Base-by-base conservation (phyloP, 371 early-diverging fungal genomes). In the Rhizopus arrhizus region DNA sequence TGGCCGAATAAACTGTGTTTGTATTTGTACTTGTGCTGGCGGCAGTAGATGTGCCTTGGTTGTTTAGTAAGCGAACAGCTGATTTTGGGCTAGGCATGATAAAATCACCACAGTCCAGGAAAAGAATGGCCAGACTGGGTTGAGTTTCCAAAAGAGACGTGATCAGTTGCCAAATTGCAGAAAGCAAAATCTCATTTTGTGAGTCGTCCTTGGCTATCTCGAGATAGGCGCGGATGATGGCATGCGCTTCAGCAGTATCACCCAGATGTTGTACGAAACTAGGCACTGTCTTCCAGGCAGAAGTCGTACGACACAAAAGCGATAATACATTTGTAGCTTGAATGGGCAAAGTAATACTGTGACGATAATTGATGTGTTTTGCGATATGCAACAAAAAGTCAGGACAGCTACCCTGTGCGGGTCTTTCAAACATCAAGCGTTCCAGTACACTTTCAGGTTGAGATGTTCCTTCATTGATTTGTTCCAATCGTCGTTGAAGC, bases 71-170 rank as follows among this genome's bases (percentile, higher is more conserved):
- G 51, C 84, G 83, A 49, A 65, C 65, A 8, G 80, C 73, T 8
- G 77, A 73, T 42, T 80, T 77, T 5, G 80, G 77, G 46, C 80
- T 77, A 5, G 80, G 77, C 75, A 80, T 67, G 43, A 80, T 72
- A 8, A 67, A 68, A 54, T 80, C 80, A 22, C 74, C 72, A 57
- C 77, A 80, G 49, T 80, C 80, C 33, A 80, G 57, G 49, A 80
- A 80, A 29, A 80, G 53, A 10, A 77, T 62, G 34, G 75, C 75
- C 5, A 80, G 58, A 16, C 75, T 75, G 22, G 80, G 80, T 31
- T 80, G 80, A 0, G 75, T 73, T 47, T 75, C 73, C 55, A 80
- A 41, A 41, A 80, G 49, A 0, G 63, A 57, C 11, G 72, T 75
- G n/a, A 80, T 53, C 45, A 80, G 64, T 29, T 72, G 73, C 80